Evolutionary conservation across 352 stramenopile genomes (phyloP).

Genomic region (Globisporangium acanthophoron): DNA sequence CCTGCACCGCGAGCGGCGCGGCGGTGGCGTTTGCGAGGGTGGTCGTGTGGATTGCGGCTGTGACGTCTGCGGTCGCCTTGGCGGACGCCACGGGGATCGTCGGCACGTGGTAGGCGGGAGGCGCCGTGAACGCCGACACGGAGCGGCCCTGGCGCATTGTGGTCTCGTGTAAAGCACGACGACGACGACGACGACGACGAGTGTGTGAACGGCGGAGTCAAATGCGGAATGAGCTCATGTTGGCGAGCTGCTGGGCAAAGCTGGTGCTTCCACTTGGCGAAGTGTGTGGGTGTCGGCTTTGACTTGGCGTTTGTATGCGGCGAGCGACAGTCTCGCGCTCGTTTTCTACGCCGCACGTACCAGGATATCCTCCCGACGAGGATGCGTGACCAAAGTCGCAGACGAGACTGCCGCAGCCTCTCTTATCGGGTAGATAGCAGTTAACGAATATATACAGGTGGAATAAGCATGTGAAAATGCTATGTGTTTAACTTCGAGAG

Average conservation of each 20-base stretch:
- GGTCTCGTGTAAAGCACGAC: background rate
- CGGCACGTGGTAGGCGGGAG: slow-evolving; percentile 9
- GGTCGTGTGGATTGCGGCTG: background rate
- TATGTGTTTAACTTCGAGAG: background rate
- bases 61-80: background rate
- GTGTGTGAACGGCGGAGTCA: background rate
- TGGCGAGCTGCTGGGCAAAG: background rate
- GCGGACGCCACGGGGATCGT: slow-evolving; percentile 8
- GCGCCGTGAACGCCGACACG: slow-evolving; percentile 2
- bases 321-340: background rate
- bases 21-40: background rate
- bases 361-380: background rate
- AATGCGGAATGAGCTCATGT: background rate
- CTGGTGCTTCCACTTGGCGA: background rate
- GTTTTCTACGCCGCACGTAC: background rate
- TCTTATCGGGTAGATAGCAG: background rate
- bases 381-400: background rate
- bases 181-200: too few species aligned
- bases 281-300: background rate
- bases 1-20: slow-evolving; percentile 41
- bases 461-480: too few species aligned
- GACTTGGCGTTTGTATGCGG: background rate
- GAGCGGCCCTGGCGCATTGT: slow-evolving; percentile 4
- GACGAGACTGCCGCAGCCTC: too few species aligned
- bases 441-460: background rate